These are phyloP conservation scores for Mercurialis annua DNA, from an alignment of 345 rosid species.

Conservation along the genomic window DNA sequence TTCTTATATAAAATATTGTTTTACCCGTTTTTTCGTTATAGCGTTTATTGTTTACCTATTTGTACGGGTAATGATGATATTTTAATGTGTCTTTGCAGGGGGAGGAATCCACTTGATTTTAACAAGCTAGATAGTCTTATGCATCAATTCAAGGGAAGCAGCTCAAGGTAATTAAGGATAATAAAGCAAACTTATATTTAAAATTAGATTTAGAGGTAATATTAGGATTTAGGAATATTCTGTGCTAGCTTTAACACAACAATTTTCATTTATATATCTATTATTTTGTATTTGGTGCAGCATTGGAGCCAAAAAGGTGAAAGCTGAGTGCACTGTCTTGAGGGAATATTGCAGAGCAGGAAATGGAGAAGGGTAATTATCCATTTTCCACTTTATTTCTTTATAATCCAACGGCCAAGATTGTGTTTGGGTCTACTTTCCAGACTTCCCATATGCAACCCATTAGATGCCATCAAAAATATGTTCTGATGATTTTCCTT, in stretches of 20 bases:
- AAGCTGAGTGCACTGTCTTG: conserved; percentile 75
- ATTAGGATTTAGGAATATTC: conserved; percentile 34
- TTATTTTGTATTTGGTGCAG: conserved; percentile 40
- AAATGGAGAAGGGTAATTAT: conserved; percentile 77
- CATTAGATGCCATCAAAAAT: neutral
- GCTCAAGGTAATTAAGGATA: conserved; percentile 56
- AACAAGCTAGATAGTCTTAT: conserved; percentile 62
- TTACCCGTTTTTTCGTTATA: too few relatives aligned
- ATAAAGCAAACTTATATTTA: neutral
- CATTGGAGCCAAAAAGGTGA: conserved; percentile 96
- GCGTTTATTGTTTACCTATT: too few relatives aligned
- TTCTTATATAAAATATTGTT: too few relatives aligned
- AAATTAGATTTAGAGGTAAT: conserved; percentile 15
- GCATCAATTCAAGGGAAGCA: conserved; percentile 97
- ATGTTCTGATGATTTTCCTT: conserved; percentile 7
- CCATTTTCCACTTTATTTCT: conserved; percentile 4
- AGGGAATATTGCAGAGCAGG: conserved; percentile 78
- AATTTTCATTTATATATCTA: conserved; percentile 8
- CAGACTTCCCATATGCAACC: neutral
- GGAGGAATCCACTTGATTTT: conserved; percentile 52
- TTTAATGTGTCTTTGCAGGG: conserved; percentile 34
- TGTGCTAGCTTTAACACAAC: conserved; percentile 23
- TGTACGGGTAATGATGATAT: neutral
- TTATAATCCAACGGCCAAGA: neutral
- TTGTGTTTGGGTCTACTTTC: conserved; percentile 5